These are phyloP conservation scores for Penicillium glabrum DNA, from an alignment of 2,329 filamentous ascomycete species.

Conservation along the genomic window DNA sequence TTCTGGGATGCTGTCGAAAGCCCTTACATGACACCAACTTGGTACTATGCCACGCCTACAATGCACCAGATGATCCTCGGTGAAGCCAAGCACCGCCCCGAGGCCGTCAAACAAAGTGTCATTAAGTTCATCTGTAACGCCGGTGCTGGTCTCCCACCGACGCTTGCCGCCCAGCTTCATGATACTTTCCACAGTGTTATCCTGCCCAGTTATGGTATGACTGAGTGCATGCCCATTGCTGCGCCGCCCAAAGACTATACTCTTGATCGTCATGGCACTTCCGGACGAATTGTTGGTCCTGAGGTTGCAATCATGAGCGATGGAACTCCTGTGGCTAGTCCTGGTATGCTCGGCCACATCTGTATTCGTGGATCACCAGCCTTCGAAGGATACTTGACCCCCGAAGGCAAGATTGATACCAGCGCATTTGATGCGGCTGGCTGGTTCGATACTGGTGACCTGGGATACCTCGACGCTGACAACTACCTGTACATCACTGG, in stretches of 20 bases:
- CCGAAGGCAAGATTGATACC: constrained; percentile 13
- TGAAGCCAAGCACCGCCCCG: constrained; percentile 42
- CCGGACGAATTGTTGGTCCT: constrained; percentile 53
- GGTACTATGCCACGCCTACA: constrained; percentile 60
- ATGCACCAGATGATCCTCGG: constrained; percentile 58
- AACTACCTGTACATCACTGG: constrained; percentile 58
- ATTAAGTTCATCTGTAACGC: constrained; percentile 59
- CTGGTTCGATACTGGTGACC: constrained; percentile 58
- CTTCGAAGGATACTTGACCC: constrained; percentile 43
- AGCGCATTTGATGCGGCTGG: constrained; percentile 47
- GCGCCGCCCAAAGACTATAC: constrained; percentile 55
- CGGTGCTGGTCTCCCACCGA: constrained; percentile 54
- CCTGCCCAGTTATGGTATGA: constrained; percentile 61
- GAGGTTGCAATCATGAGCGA: constrained; percentile 52
- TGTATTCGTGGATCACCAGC: constrained; percentile 54
- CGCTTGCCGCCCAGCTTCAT: constrained; percentile 50
- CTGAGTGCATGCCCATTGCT: constrained; percentile 60
- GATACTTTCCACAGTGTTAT: constrained; percentile 54
- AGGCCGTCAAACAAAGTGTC: constrained; percentile 43
- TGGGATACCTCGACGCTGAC: constrained; percentile 53
- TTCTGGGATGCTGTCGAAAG: constrained; percentile 58
- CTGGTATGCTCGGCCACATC: constrained; percentile 48
- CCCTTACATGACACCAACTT: constrained; percentile 45
- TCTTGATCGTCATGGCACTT: constrained; percentile 55
- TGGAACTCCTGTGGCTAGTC: constrained; percentile 30